Base-by-base conservation (phyloP, 331 rosid species). In the Pyracantha coccinea region DNA sequence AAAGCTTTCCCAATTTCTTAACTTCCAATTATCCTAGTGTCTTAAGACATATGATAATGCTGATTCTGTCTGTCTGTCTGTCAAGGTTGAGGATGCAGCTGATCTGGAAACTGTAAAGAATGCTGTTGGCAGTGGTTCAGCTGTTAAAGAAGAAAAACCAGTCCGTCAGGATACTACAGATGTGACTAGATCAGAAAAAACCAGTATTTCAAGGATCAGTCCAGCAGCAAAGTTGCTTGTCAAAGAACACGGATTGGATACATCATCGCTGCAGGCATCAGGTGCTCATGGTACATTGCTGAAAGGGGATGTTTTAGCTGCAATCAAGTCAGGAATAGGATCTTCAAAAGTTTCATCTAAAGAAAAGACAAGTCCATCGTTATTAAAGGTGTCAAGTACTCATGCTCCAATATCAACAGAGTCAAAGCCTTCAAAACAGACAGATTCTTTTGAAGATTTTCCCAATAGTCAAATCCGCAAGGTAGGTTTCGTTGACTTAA, bases 391-490 rank as follows among this genome's bases (percentile, higher is more conserved):
- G 31, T 75, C 61, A 61, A 80, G 82, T 72, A 74, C 83, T 76
- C 81, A 83, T 77, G 76, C 82, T 38, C 72, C 84, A 50, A 47
- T 73, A 17, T 67, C 92, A 74, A 66, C 74, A 61, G 86, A 83
- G 52, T 79, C 88, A 52, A 89, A 68, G 65, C 78, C 92, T 80
- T 16, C 47, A 52, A 80, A 90, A 83, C 91, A 85, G 73, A 33
- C 82, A 68, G 93, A 87, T 83, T 77, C 91, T 64, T 94, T 83
- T 85, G 96, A 86, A 82, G 96, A 94, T 86, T 84, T 90, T 20
- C 93, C 96, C 45, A 94, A 94, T 80, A 92, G 89, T 83, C 97
- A 90, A 83, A 92, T 94, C 78, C 96, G 97, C 72, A 94, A 94
- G 96, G 99, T 92, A 81, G 35, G 75, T 64, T 65, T 81, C 16